Evolutionary conservation across 768 basidiomycete genomes (phyloP), one percentile per base, ranked within the genome.

Genomic region (Tubosaeta sp.): DNA sequence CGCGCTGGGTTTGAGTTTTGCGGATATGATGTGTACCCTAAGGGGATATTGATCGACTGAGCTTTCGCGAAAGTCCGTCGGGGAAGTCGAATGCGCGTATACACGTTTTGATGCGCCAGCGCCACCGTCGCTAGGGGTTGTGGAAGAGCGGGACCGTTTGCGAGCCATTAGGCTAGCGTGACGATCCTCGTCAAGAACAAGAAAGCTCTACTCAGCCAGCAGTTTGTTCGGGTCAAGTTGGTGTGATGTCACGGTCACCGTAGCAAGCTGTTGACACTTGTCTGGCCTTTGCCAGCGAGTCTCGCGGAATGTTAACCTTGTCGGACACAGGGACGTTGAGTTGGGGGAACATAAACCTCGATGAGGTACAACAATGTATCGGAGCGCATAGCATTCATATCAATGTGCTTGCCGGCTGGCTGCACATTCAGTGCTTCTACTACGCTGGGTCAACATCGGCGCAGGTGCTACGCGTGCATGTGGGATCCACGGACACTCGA

Each of bases 21-120:
- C 63, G 35, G 61, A 54, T 49, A 75, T 56, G 49, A 73, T 63
- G 49, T 67, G 47, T 27, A 74, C 43, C 42, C 43, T 59, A 1
- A 68, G 16, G 45, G 52, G 43, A 34, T 32, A 19, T 19, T 36
- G 48, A 21, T 57, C 54, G 13, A 51, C 43, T 16, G 54, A 47
- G 36, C 31, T 47, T 8, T 48, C 46, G 9, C 31, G 34, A 8
- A 42, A 49, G 22, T 55, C 54, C 29, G 25, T 16, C 19, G 56
- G 49, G n/a, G 54, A 53, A 45, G 32, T 41, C 27, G 42, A 46
- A 27, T 16, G 12, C 2, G 35, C 22, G 21, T 45, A 44, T 9
- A 13, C 21, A 24, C 58, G 59, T 44, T 58, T 60, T 43, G 58
- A 54, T 27, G 62, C 8, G 3, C 46, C 44, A 24, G 43, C 48